Conservation (phyloP, 768 basidiomycete species). For the Brasilioporus rufonigricans region DNA sequence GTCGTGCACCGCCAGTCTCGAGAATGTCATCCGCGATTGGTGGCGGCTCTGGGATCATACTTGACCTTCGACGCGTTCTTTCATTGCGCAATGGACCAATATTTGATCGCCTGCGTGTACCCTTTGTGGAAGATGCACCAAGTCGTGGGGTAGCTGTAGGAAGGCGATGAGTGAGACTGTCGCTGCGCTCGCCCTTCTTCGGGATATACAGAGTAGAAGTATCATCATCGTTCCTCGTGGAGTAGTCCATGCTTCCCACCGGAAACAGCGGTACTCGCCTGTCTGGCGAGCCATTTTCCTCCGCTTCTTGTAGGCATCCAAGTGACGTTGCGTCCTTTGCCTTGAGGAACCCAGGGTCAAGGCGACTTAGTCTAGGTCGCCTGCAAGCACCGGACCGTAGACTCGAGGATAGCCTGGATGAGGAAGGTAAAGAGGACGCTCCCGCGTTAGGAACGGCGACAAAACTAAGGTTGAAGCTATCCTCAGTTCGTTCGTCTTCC, state of each 20-base stretch:
- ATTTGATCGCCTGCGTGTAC: conserved; percentile 61
- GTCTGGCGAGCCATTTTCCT: conserved; percentile 50
- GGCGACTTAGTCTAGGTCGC: conserved; percentile 60
- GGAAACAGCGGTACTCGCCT: conserved; percentile 43
- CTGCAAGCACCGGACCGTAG: conserved; percentile 26
- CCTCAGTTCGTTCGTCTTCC: conserved; percentile 88
- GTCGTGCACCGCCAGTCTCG: conserved; percentile 35
- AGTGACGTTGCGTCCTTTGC: conserved; percentile 48
- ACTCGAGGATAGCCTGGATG: conserved; percentile 26
- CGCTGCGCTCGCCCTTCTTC: conserved; percentile 35
- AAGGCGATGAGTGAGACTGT: conserved; percentile 50
- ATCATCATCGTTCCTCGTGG: conserved; percentile 26
- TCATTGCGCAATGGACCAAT: conserved; percentile 75
- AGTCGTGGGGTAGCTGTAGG: conserved; percentile 44
- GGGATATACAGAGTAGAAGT: conserved; percentile 26
- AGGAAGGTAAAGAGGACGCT: conserved; percentile 37
- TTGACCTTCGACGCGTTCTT: conserved; percentile 72
- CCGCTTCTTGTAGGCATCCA: conserved; percentile 68
- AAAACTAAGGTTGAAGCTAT: conserved; percentile 62
- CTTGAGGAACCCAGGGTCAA: conserved; percentile 68
- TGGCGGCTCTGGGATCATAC: conserved; percentile 72
- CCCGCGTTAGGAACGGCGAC: conserved; percentile 27
- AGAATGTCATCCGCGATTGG: conserved; percentile 39
- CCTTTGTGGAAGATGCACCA: conserved; percentile 36
- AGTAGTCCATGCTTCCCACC: conserved; percentile 66